Percentiles rank a stretch among this genome's conserved stretches.
Evolutionary conservation across 805 yeast genomes (phyloP).

Genomic region (Spencermartinsiella europaea): DNA sequence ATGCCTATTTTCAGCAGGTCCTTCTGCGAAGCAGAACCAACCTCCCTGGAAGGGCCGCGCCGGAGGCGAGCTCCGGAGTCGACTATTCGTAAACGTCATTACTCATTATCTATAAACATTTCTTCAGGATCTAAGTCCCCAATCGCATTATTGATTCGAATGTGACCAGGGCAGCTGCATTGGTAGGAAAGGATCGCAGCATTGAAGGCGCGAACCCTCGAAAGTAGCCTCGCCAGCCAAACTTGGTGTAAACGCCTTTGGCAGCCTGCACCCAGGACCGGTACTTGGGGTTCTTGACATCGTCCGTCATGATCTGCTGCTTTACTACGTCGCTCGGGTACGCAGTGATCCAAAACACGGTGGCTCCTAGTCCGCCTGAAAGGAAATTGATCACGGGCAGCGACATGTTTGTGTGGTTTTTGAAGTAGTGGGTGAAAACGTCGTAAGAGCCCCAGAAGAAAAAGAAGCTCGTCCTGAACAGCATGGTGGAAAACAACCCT

Average conservation of each 20-base stretch:
- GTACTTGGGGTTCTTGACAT: conserved; percentile 64
- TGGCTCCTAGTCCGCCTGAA: conserved; percentile 85
- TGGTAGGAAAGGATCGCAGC: conserved; percentile 81
- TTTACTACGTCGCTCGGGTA: conserved; percentile 87
- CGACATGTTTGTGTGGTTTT: conserved; percentile 57
- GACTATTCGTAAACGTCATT: no score
- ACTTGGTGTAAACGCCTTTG: conserved; percentile 51
- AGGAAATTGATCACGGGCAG: conserved; percentile 76
- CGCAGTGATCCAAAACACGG: conserved; percentile 79
- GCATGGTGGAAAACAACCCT: conserved; percentile 80
- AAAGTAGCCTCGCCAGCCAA: conserved; percentile 67
- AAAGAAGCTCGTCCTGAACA: conserved; percentile 79
- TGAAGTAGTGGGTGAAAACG: conserved; percentile 63
- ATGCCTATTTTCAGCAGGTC: no score
- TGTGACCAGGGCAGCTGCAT: conserved; percentile 88
- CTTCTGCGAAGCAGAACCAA: no score
- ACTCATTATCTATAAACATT: no score
- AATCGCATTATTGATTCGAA: conserved; percentile 76
- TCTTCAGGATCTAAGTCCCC: neutral
- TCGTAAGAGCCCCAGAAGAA: conserved; percentile 96
- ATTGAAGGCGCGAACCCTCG: conserved; percentile 79
- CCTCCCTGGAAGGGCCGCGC: no score
- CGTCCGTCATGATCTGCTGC: conserved; percentile 78
- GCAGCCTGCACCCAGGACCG: conserved; percentile 70
- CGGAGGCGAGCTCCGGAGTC: no score